Base-by-base conservation (phyloP, 176 grass and related monocot species). In the Avena sativa region DNA sequence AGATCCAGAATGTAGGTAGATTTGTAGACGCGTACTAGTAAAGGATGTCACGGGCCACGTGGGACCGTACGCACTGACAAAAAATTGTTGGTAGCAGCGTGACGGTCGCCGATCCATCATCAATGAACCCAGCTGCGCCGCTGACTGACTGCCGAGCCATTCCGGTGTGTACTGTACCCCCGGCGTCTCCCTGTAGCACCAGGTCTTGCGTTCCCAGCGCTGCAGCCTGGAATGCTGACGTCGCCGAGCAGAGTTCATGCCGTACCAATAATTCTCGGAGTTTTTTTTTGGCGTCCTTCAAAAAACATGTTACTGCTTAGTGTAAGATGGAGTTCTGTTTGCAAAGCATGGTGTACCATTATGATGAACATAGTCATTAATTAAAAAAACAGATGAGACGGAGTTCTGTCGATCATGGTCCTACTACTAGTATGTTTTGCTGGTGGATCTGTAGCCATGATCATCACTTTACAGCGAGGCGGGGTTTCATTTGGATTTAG, bases 371-470 rank as follows among this genome's bases (percentile, higher is more conserved):
- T 19, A 8, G 47, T 75, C 6, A 32, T 32, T 75, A 75, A 1
- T 0, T 6, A 73, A 49, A 8, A n/a, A 23, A 23, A 62, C 38
- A 23, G 40, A 62, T 62, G 25, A 61, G 16, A 71, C n/a, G 44
- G 46, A 19, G 11, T 58, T 56, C 19, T 19, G 20, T 19, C 70
- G 74, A 87, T 62, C 70, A 64, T 79, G 81, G 67, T 6, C 89
- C 81, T 87, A 60, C 70, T 12, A 30, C 38, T 38, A 38, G 38
- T 38, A 38, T 38, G 38, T 38, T 74, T 80, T 84, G 75, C 48
- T 80, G 89, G 85, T 91, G 81, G 85, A 91, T 87, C 89, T 87
- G 74, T 84, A 67, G 81, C 34, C 13, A n/a, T 0, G 48, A 5
- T 9, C 40, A 1, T 38, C 38, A 4, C 81, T 84, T 91, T 91